These are phyloP conservation scores for Boletus tomentosulus DNA, from an alignment of 768 basidiomycete species.

Conservation along the genomic window DNA sequence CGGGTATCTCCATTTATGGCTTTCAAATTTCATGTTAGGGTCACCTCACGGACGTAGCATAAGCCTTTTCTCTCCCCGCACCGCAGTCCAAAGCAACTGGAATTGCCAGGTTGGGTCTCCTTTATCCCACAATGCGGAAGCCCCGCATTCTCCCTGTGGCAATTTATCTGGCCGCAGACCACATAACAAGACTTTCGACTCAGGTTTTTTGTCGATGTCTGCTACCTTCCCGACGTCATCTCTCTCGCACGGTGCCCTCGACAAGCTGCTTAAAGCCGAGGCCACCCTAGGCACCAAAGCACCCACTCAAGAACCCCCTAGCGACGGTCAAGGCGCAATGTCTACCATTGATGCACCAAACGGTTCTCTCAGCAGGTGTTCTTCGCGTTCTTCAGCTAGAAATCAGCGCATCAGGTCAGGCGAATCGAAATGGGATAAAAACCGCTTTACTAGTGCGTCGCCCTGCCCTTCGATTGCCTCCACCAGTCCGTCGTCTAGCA, in stretches of 20 bases:
- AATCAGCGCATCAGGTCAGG: conserved; percentile 21
- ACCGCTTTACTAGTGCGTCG: conserved; percentile 27
- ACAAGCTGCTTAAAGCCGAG: conserved; percentile 32
- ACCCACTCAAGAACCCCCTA: conserved; percentile 16
- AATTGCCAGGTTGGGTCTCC: conserved; percentile 16
- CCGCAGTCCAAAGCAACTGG: conserved; percentile 21
- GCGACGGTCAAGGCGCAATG: conserved; percentile 21
- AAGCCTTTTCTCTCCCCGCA: conserved; percentile 30
- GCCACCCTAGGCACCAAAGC: conserved; percentile 15
- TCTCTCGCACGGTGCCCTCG: conserved; percentile 28
- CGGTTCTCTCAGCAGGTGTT: conserved; percentile 24
- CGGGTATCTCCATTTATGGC: conserved; percentile 15
- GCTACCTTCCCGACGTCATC: conserved; percentile 30
- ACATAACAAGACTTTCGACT: conserved; percentile 23
- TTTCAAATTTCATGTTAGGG: conserved; percentile 22
- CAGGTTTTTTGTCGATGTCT: conserved; percentile 21
- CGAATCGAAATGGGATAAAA: conserved; percentile 29
- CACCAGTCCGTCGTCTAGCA: conserved; percentile 21
- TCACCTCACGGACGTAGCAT: conserved; percentile 32
- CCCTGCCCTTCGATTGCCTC: conserved; percentile 27
- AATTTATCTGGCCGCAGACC: conserved; percentile 19
- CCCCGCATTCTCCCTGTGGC: conserved; percentile 28
- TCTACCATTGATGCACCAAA: conserved; percentile 22
- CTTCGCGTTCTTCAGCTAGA: conserved; percentile 29
- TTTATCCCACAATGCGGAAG: conserved; percentile 31